phyloP scores from a whole-genome alignment of 768 basidiomycete genomes.

The Russula sp. region DNA sequence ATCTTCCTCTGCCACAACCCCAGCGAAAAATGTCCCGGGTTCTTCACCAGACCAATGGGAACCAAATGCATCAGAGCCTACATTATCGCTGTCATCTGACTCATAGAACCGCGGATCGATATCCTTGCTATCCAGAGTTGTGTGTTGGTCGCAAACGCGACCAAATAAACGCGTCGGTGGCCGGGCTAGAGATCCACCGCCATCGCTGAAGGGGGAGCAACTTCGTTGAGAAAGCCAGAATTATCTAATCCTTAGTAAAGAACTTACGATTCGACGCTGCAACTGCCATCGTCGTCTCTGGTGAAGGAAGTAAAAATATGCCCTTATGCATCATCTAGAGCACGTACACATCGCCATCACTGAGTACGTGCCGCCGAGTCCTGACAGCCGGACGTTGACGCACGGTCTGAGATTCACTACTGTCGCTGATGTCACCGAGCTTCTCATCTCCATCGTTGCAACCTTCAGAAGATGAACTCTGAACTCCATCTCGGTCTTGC shows the following conservation, averaged over 20 bases:
- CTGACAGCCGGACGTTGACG: neutral
- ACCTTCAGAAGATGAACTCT: neutral
- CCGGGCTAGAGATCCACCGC: neutral
- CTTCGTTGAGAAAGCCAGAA: neutral
- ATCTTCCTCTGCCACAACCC: neutral
- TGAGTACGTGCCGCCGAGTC: conserved; percentile 2
- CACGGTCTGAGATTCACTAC: neutral
- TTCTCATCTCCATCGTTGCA: neutral
- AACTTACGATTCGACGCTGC: conserved; percentile 9
- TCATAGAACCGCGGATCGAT: neutral
- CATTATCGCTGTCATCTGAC: neutral
- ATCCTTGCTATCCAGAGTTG: neutral
- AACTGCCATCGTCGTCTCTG: neutral
- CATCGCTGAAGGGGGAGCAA: neutral
- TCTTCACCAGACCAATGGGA: neutral
- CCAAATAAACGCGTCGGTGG: conserved; percentile 12
- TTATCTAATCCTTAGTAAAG: neutral
- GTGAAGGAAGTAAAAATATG: neutral
- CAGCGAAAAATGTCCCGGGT: neutral
- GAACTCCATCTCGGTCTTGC: neutral
- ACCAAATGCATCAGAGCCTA: neutral
- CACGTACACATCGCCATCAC: conserved; percentile 11
- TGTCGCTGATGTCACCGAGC: neutral
- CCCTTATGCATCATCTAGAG: neutral
- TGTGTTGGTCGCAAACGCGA: neutral